These are phyloP conservation scores for Candida insectalens DNA, from an alignment of 805 yeast species.

Conservation along the genomic window DNA sequence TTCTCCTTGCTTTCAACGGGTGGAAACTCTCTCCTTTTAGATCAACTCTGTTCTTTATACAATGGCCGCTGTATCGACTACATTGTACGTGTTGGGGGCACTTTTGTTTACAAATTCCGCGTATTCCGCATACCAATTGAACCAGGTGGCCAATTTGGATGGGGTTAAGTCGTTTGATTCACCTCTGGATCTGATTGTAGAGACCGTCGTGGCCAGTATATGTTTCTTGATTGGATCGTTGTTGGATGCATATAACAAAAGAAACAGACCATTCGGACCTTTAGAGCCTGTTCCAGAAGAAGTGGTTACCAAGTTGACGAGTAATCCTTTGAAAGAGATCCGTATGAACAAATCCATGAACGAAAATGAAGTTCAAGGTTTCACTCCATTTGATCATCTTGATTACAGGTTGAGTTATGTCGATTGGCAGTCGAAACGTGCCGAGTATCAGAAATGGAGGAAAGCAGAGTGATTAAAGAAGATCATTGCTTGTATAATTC, in stretches of 20 bases:
- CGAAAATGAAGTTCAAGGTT: slow-evolving; percentile 37
- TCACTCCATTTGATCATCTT: slow-evolving; percentile 30
- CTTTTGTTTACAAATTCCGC: slow-evolving; percentile 35
- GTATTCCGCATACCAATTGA: slow-evolving; percentile 44
- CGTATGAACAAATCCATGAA: slow-evolving; percentile 37
- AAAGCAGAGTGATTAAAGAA: too few species aligned
- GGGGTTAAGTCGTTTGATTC: slow-evolving; percentile 9
- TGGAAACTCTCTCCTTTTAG: too few species aligned
- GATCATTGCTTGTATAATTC: too few species aligned
- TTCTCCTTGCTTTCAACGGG: too few species aligned
- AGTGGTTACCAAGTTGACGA: slow-evolving; percentile 17
- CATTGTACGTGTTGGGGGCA: slow-evolving; percentile 9
- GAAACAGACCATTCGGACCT: slow-evolving; percentile 7
- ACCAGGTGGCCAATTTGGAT: slow-evolving; percentile 25
- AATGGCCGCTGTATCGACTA: too few species aligned
- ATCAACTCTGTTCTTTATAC: too few species aligned
- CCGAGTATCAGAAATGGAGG: slow-evolving; percentile 32
- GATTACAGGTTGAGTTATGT: slow-evolving; percentile 44
- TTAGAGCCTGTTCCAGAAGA: slow-evolving; percentile 20
- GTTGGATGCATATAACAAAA: slow-evolving; percentile 18
- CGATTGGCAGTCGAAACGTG: slow-evolving; percentile 36
- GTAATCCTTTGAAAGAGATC: slow-evolving; percentile 33
- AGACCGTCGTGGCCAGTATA: slow-evolving; percentile 38
- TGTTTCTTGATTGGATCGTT: slow-evolving; percentile 32
- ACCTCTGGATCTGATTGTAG: slow-evolving; percentile 41